Evolutionary conservation across 2,329 filamentous ascomycete genomes (phyloP).

Genomic region (Domatiomyces catenatus): DNA sequence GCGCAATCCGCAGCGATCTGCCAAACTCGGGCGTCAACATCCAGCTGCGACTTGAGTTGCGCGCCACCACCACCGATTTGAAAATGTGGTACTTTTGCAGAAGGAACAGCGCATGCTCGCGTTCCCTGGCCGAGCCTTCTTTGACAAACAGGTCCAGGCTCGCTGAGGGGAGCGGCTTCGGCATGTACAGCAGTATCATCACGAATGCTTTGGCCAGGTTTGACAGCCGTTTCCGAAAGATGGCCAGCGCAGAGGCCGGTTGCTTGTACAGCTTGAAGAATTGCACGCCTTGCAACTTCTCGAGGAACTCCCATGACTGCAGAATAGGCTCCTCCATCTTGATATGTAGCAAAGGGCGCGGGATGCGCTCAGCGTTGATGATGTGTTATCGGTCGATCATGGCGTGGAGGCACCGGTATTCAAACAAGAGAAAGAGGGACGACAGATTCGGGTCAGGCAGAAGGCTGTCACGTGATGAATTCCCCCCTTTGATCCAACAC

Average conservation of each 20-base stretch:
- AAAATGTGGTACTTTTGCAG: slow-evolving; percentile 79
- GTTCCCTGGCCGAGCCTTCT: slow-evolving; percentile 51
- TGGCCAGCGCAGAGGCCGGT: slow-evolving; percentile 84
- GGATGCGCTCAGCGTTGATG: neutral
- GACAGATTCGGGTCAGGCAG: neutral
- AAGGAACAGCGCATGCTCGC: slow-evolving; percentile 68
- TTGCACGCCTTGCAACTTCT: slow-evolving; percentile 75
- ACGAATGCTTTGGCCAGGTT: slow-evolving; percentile 90
- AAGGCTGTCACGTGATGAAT: neutral
- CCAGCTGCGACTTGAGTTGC: slow-evolving; percentile 51
- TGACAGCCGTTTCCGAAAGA: slow-evolving; percentile 93
- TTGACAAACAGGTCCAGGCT: slow-evolving; percentile 80
- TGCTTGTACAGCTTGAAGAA: slow-evolving; percentile 89
- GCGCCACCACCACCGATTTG: slow-evolving; percentile 43
- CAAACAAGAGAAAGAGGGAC: neutral
- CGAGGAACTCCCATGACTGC: slow-evolving; percentile 73
- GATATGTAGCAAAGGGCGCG: neutral
- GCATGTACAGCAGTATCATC: slow-evolving; percentile 87
- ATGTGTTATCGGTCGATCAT: neutral
- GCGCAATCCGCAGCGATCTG: slow-evolving; percentile 64
- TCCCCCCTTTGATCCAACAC: neutral
- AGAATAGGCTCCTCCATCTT: slow-evolving; percentile 21
- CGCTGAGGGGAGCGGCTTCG: slow-evolving; percentile 58
- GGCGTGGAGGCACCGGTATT: neutral
- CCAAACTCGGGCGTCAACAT: slow-evolving; percentile 69